These are phyloP conservation scores for Athelia sp. DNA, from an alignment of 1,284 basidiomycete genomes.

Conservation along the genomic window DNA sequence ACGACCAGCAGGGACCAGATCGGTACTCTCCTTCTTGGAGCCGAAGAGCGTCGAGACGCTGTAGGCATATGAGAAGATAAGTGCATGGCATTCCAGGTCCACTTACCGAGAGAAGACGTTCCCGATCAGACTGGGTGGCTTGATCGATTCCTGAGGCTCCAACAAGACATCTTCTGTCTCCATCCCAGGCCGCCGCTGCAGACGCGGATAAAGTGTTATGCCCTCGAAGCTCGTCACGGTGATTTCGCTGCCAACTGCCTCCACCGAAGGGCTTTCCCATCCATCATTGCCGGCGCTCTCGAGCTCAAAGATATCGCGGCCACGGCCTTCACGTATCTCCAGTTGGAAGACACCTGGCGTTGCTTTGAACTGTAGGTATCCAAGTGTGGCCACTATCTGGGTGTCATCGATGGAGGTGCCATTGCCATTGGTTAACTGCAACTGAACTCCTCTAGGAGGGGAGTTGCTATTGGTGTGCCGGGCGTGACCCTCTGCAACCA, in stretches of 20 bases:
- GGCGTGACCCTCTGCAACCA: slow-evolving; percentile 93
- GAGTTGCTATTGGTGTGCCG: slow-evolving; percentile 60
- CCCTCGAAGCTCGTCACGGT: slow-evolving; percentile 86
- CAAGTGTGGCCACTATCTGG: slow-evolving; percentile 89
- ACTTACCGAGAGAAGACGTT: slow-evolving; percentile 47
- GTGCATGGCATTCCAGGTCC: background rate
- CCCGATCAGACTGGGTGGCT: slow-evolving; percentile 34
- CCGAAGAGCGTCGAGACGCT: slow-evolving; percentile 57
- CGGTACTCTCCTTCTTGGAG: slow-evolving; percentile 18
- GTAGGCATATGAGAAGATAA: slow-evolving; percentile 2
- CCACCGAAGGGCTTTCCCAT: slow-evolving; percentile 72
- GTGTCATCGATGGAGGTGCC: slow-evolving; percentile 69
- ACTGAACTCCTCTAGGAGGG: slow-evolving; percentile 81
- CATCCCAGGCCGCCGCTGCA: slow-evolving; percentile 71
- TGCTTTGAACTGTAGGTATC: slow-evolving; percentile 95
- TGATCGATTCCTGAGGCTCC: slow-evolving; percentile 31
- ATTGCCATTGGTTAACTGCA: slow-evolving; percentile 63
- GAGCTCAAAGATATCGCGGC: slow-evolving; percentile 76
- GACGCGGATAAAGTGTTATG: slow-evolving; percentile 80
- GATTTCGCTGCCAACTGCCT: slow-evolving; percentile 63
- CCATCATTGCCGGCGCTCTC: slow-evolving; percentile 83
- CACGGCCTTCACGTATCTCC: slow-evolving; percentile 78
- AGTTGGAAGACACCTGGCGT: slow-evolving; percentile 85
- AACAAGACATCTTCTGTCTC: slow-evolving; percentile 78
- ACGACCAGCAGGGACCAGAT: slow-evolving; percentile 21